Conservation (phyloP, 2,329 filamentous ascomycete species). For the Passalora sequoiae region DNA sequence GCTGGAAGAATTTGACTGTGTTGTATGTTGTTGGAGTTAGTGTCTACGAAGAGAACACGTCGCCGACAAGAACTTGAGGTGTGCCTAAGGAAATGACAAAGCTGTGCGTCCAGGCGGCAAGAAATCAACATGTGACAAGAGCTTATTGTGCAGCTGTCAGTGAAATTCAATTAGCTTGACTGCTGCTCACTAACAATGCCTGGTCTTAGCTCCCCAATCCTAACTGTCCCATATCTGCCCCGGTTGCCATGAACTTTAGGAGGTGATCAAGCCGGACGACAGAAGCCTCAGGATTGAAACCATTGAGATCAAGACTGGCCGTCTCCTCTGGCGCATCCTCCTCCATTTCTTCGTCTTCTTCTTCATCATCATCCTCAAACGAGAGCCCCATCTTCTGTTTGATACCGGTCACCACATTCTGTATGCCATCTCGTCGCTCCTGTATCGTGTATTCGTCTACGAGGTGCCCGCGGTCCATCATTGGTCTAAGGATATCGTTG, state of each 20-base stretch:
- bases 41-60: no score
- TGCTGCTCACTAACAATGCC: no score
- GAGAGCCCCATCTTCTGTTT: constrained; percentile 42
- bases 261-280: constrained; percentile 30
- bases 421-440: constrained; percentile 61
- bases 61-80: no score
- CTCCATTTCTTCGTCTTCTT: constrained; percentile 39
- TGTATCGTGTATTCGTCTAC: constrained; percentile 65
- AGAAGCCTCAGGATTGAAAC: constrained; percentile 14
- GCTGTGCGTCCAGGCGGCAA: no score
- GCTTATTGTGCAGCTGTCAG: no score
- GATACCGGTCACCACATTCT: constrained; percentile 69
- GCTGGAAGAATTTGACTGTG: no score
- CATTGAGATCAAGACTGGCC: constrained; percentile 20
- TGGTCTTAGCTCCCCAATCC: no score
- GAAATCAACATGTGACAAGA: no score
- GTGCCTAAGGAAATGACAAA: no score
- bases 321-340: constrained; percentile 23
- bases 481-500: constrained; percentile 36
- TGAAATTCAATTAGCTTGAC: no score
- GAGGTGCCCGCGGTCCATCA: constrained; percentile 24
- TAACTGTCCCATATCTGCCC: no score
- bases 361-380: constrained; percentile 51
- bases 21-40: no score
- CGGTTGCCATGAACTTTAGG: constrained; percentile 20